These are phyloP conservation scores for Skeletonema marinoi DNA, from an alignment of 108 stramenopile genomes.

Conservation along the genomic window DNA sequence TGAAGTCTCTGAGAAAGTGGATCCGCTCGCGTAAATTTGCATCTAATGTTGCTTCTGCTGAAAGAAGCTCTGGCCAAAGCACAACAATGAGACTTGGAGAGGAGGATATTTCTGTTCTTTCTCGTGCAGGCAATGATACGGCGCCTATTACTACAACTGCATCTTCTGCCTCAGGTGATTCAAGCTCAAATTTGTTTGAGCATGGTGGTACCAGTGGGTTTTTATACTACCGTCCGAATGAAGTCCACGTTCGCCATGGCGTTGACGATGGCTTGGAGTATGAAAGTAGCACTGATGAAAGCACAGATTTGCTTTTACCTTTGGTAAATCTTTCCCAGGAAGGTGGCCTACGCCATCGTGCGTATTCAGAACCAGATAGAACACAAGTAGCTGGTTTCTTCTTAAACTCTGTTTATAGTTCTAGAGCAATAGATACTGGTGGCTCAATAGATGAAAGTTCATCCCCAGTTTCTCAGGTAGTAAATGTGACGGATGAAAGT, in stretches of 20 bases:
- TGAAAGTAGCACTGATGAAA: slow-evolving; percentile 34
- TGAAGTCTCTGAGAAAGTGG: slow-evolving; percentile 61
- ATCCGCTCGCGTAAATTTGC: slow-evolving; percentile 46
- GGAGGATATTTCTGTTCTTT: slow-evolving; percentile 38
- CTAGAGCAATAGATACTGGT: slow-evolving; percentile 27
- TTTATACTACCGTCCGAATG: slow-evolving; percentile 37
- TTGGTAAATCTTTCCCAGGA: slow-evolving; percentile 6
- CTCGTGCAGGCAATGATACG: slow-evolving; percentile 26
- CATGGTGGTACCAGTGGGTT: slow-evolving; percentile 32
- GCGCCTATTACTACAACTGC: background rate
- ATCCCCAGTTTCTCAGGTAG: slow-evolving; percentile 2
- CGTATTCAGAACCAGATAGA: slow-evolving; percentile 46
- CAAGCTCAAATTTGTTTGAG: slow-evolving; percentile 8
- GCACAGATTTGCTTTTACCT: slow-evolving; percentile 13
- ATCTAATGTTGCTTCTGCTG: slow-evolving; percentile 7
- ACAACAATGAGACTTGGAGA: slow-evolving; percentile 38
- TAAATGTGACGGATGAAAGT: slow-evolving; percentile 1
- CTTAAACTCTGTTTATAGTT: slow-evolving; percentile 17
- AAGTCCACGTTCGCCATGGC: slow-evolving; percentile 13
- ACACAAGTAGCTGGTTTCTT: slow-evolving; percentile 31
- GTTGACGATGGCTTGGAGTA: slow-evolving; percentile 18
- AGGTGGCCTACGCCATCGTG: slow-evolving; percentile 20
- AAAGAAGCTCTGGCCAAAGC: slow-evolving; percentile 12
- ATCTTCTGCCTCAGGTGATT: slow-evolving; percentile 31
- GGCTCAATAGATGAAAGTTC: background rate